Evolutionary conservation across 306 rosid genomes (phyloP).

Genomic region (Trifolium pratense): DNA sequence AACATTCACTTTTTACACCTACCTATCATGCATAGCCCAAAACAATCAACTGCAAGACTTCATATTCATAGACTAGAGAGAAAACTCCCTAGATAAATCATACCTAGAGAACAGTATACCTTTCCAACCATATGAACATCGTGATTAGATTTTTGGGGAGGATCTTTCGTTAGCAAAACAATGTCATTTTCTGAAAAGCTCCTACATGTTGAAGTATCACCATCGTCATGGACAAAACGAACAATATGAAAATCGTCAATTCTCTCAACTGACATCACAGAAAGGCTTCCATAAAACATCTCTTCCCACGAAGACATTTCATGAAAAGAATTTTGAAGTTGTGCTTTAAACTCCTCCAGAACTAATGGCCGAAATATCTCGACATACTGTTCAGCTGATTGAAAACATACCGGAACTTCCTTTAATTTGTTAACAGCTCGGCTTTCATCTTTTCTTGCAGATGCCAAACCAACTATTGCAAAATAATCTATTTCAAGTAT

Average conservation of each 20-base stretch:
- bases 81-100: constrained; percentile 34
- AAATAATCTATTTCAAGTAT: constrained; percentile 87
- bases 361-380: constrained; percentile 84
- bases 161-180: constrained; percentile 80
- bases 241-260: constrained; percentile 92
- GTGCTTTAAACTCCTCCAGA: constrained; percentile 96
- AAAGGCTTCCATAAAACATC: constrained; percentile 73
- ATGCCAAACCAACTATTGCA: constrained; percentile 65
- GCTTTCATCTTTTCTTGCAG: constrained; percentile 65
- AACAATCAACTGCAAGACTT: constrained; percentile 20
- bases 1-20: constrained; percentile 28
- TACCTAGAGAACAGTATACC: constrained; percentile 54
- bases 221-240: constrained; percentile 78
- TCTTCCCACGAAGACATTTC: constrained; percentile 89
- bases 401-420: constrained; percentile 85
- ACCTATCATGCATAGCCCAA: constrained; percentile 31
- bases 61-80: constrained; percentile 28
- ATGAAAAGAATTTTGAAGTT: constrained; percentile 71
- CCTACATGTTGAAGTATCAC: constrained; percentile 61
- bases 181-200: constrained; percentile 91
- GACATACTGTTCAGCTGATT: constrained; percentile 83
- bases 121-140: constrained; percentile 94
- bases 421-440: constrained; percentile 58
- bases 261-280: constrained; percentile 90
- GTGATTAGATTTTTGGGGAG: constrained; percentile 71